Conservation (phyloP, 2,329 filamentous ascomycete genomes). For the Leptographium wingfieldii region DNA sequence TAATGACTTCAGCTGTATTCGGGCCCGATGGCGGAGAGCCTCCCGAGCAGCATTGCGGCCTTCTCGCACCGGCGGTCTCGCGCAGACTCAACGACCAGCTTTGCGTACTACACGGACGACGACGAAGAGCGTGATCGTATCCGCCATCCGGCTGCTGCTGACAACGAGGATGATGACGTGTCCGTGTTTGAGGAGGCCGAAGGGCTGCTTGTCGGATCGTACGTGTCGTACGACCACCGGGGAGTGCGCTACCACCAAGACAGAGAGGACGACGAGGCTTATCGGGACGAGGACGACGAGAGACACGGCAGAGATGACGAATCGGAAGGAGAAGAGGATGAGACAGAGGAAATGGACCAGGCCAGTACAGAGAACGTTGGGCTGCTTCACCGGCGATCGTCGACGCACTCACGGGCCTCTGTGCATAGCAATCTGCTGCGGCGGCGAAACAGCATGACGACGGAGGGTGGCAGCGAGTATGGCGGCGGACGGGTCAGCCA, state of each 20-base stretch:
- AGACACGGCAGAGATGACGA: neutral
- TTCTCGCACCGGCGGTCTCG: conserved; percentile 75
- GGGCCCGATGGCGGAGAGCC: conserved; percentile 84
- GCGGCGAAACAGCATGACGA: conserved; percentile 56
- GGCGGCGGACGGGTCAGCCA: conserved; percentile 59
- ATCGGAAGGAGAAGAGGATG: conserved; percentile 23
- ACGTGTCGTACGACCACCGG: neutral
- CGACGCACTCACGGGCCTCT: conserved; percentile 43
- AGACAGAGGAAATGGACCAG: conserved; percentile 22
- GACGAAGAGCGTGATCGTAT: conserved; percentile 31
- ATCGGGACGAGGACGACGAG: conserved; percentile 13
- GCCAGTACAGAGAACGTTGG: conserved; percentile 28
- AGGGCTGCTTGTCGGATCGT: conserved; percentile 6
- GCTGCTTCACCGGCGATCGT: conserved; percentile 47
- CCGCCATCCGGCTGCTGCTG: neutral
- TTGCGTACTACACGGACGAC: conserved; percentile 75
- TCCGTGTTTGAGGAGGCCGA: conserved; percentile 18
- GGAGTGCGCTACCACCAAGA: neutral
- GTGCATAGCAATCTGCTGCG: conserved; percentile 55
- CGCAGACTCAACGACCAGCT: conserved; percentile 76
- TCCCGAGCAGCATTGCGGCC: conserved; percentile 87
- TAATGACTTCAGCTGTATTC: conserved; percentile 54
- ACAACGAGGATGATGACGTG: neutral
- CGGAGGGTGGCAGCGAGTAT: conserved; percentile 43
- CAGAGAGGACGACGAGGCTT: neutral